Evolutionary conservation across 208 protist species (phyloP).

Genomic region (Giardia muris): DNA sequence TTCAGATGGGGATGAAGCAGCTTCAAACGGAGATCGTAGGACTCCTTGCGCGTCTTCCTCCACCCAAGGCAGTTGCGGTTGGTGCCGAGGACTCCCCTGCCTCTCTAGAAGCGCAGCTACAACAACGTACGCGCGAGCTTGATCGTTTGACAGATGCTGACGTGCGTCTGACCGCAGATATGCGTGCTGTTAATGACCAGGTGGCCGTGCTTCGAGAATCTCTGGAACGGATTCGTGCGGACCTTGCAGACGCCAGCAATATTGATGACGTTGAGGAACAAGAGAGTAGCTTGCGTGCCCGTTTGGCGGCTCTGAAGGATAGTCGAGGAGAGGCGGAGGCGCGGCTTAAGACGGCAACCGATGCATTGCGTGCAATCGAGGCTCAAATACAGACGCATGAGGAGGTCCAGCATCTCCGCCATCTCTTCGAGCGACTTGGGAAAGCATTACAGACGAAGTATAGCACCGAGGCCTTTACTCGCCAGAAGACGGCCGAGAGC

Average conservation of each 20-base stretch:
- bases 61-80: background rate
- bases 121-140: background rate
- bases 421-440: background rate
- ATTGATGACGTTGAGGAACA: background rate
- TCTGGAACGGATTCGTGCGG: background rate
- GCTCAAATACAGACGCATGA: background rate
- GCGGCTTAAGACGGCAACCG: background rate
- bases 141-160: conserved; percentile 7
- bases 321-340: background rate
- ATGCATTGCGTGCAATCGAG: background rate
- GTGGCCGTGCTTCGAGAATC: background rate
- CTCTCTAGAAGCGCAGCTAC: background rate
- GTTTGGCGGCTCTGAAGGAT: background rate
- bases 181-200: background rate
- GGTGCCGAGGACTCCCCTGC: conserved; percentile 8
- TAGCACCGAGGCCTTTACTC: background rate
- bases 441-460: background rate
- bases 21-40: background rate
- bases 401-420: background rate
- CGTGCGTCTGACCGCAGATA: background rate
- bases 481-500: background rate
- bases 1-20: background rate
- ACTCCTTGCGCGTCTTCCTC: background rate
- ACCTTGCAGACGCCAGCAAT: background rate
- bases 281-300: background rate